Percentiles rank a stretch among this genome's conserved stretches.
Conservation (phyloP, 768 basidiomycete species). For the Trametes cinnabarina region DNA sequence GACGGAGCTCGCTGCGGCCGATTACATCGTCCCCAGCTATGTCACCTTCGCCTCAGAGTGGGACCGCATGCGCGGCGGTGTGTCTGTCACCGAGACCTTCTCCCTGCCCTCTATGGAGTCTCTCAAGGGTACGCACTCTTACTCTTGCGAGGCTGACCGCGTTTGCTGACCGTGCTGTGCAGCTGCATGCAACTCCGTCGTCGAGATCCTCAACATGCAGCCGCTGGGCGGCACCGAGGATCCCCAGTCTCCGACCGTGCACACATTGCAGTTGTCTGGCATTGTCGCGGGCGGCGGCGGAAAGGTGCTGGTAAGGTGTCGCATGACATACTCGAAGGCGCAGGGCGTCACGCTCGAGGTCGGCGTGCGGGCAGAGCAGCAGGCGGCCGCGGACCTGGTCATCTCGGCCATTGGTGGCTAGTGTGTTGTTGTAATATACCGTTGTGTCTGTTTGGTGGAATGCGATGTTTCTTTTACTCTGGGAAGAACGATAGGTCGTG, state of each 20-base stretch:
- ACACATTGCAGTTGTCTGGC: constrained; percentile 92
- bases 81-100: constrained; percentile 89
- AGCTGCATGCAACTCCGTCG: constrained; percentile 96
- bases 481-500: background rate
- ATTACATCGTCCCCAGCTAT: constrained; percentile 96
- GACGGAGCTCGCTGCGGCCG: constrained; percentile 87
- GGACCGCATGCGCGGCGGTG: constrained; percentile 82
- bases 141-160: constrained; percentile 16
- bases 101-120: constrained; percentile 89
- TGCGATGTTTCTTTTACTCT: background rate
- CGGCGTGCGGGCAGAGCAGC: constrained; percentile 86
- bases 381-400: constrained; percentile 82
- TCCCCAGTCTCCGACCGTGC: constrained; percentile 80
- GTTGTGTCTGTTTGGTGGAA: constrained; percentile 7
- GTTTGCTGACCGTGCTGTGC: constrained; percentile 18
- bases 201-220: constrained; percentile 97
- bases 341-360: constrained; percentile 93
- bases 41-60: constrained; percentile 91
- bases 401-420: constrained; percentile 72
- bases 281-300: constrained; percentile 89
- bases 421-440: background rate
- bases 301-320: constrained; percentile 90
- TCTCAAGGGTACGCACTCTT: constrained; percentile 70
- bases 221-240: constrained; percentile 87
- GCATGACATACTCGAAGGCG: constrained; percentile 92